Evolutionary conservation across 108 stramenopile species (phyloP).

Genomic region (Conticribra guillardii): DNA sequence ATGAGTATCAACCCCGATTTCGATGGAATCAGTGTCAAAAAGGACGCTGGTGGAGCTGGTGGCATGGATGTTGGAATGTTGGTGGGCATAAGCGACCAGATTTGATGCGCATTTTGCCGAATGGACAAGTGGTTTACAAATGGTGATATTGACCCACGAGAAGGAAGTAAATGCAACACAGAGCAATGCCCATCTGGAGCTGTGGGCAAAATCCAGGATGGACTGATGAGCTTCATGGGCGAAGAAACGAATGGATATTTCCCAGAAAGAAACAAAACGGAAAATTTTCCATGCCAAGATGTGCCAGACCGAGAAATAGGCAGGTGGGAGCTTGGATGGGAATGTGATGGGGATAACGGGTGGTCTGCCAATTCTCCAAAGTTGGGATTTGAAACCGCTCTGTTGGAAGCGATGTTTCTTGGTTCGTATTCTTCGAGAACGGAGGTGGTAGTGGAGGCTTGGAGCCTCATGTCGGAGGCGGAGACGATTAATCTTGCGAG

Average conservation of each 20-base stretch:
- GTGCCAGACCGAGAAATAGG: not conserved
- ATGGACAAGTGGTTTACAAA: not conserved
- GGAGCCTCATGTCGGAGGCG: no score
- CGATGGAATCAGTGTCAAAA: constrained; percentile 29
- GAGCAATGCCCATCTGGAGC: not conserved
- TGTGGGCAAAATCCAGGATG: not conserved
- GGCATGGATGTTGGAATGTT: not conserved
- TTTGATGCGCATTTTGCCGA: not conserved
- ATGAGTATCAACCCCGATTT: constrained; percentile 28
- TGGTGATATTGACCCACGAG: no score
- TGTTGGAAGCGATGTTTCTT: no score
- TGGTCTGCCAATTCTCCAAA: no score
- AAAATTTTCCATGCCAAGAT: not conserved
- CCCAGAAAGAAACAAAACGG: no score
- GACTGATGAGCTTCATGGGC: not conserved
- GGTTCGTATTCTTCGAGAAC: no score
- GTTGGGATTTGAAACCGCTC: no score
- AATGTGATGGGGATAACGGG: not conserved
- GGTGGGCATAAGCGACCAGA: not conserved
- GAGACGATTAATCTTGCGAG: no score
- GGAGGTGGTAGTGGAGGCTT: no score
- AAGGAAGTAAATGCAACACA: no score
- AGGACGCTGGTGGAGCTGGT: not conserved
- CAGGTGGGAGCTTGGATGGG: not conserved
- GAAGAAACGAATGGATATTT: no score